Evolutionary conservation across 257 asterid species (phyloP), one percentile per base, ranked within the genome.

Genomic region (Solanum ossicruentum): DNA sequence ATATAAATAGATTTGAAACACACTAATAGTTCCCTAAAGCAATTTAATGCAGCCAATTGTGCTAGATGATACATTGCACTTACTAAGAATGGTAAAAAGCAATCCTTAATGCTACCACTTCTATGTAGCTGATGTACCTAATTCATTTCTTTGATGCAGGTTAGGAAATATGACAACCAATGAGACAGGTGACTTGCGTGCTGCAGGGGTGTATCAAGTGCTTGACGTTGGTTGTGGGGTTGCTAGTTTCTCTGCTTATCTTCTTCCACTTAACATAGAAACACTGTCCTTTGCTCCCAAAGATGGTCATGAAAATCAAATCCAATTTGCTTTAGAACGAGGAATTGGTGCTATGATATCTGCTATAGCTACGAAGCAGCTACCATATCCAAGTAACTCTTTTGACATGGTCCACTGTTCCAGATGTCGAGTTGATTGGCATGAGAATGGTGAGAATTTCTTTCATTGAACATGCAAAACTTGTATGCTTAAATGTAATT

Each of bases 161-260:
- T 92, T 96, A 89, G 99, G 98, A 56, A 94, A 95, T 87, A 94
- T 96, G 99, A 93, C 92, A 39, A 95, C 99, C 49, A 85, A 90
- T 63, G 90, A 90, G 86, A 89, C 86, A 2, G 98, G 98, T 20
- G 96, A 97, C 89, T 93, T 97, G 82, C 91, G 61, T 73, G 90
- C 95, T 26, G 97, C 93, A 39, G 98, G 97, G 80, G 92, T 95
- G 81, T 93, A 82, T 90, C 98, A 97, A 90, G 97, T 94, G 82
- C 89, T 97, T 81, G 99, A 97, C 84, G 93, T 97, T 81, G 99
- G 99, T 81, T 97, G 99, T 86, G 98, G 98, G 45, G 98, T 97
- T 83, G 98, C 99, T 88, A 97, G 99, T 91, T 95, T 97, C 92
- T 97, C 99, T 0, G 99, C 98, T 43, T 97, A 92, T 90, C 98